Evolutionary conservation across 148 eudicot species (phyloP).

Genomic region (Rhododendron henanense): DNA sequence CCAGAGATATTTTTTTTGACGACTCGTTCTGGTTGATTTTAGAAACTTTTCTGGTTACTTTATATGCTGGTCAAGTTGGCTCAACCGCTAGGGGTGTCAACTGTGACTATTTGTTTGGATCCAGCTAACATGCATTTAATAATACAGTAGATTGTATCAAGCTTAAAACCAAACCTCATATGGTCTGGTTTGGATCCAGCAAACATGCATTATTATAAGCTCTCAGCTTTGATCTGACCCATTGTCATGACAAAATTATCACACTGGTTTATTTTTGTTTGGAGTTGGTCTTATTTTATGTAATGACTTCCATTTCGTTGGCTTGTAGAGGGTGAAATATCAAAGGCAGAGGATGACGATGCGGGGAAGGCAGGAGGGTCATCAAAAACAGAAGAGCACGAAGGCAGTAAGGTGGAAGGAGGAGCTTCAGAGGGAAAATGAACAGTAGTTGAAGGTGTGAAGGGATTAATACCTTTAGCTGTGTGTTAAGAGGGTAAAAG

Average conservation of each 20-base stretch:
- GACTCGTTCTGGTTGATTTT: no score
- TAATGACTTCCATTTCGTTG: background rate
- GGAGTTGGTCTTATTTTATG: background rate
- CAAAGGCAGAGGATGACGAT: constrained; percentile 45
- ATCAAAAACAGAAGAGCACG: constrained; percentile 14
- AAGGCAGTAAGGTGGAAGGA: constrained; percentile 6
- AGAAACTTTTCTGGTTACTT: no score
- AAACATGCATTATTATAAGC: background rate
- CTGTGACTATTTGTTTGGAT: background rate
- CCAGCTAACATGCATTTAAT: no score
- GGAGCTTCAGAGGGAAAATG: constrained; percentile 18
- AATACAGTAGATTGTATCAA: no score
- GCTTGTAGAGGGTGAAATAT: constrained; percentile 43
- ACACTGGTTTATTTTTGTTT: background rate
- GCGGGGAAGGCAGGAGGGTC: constrained; percentile 21
- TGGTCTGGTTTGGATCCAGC: no score
- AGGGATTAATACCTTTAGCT: background rate
- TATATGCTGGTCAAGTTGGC: no score
- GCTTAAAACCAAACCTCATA: no score
- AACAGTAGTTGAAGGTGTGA: constrained; percentile 1
- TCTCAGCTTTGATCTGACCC: background rate
- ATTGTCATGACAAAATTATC: background rate
- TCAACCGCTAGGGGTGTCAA: no score
- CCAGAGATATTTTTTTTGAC: no score
- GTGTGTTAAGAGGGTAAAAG: background rate